Evolutionary conservation across 495 filamentous ascomycete genomes (phyloP).

Genomic region (Penicillium desertorum): DNA sequence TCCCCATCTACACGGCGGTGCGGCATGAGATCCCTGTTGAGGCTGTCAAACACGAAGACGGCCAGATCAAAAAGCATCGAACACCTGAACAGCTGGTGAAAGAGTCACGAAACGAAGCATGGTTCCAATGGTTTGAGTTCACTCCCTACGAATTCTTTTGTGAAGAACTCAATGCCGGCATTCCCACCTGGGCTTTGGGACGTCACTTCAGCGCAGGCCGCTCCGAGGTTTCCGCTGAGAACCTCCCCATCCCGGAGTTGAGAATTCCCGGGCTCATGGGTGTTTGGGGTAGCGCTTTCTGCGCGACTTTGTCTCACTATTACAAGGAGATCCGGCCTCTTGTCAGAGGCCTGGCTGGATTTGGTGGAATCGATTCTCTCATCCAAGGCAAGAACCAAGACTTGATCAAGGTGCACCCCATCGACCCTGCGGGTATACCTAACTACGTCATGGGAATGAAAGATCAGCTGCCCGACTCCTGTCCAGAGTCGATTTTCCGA

Average conservation of each 20-base stretch:
- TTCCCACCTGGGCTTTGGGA: constrained; percentile 92
- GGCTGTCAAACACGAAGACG: constrained; percentile 43
- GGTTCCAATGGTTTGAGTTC: constrained; percentile 99
- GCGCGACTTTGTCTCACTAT: constrained; percentile 91
- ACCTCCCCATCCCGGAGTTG: constrained; percentile 72
- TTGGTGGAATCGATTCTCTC: constrained; percentile 77
- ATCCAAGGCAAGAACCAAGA: constrained; percentile 80
- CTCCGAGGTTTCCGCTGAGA: constrained; percentile 55
- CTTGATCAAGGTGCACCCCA: constrained; percentile 84
- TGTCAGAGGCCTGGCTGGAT: constrained; percentile 68
- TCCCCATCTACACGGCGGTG: constrained; percentile 94
- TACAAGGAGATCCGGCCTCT: constrained; percentile 88
- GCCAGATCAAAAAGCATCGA: constrained; percentile 23
- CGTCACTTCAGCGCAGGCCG: constrained; percentile 72
- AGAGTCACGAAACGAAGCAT: constrained; percentile 69
- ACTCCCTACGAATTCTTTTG: constrained; percentile 96
- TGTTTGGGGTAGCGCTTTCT: constrained; percentile 94
- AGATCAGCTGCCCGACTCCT: constrained; percentile 66
- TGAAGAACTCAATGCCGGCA: constrained; percentile 86
- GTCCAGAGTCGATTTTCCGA: constrained; percentile 70
- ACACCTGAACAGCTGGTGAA: constrained; percentile 54
- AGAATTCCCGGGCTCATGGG: constrained; percentile 81
- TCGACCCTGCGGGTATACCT: constrained; percentile 83
- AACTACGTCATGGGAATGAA: constrained; percentile 84
- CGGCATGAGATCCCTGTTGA: constrained; percentile 84